Base-by-base conservation (phyloP, 2,329 filamentous ascomycete genomes). In the Beauveria pseudobassiana region DNA sequence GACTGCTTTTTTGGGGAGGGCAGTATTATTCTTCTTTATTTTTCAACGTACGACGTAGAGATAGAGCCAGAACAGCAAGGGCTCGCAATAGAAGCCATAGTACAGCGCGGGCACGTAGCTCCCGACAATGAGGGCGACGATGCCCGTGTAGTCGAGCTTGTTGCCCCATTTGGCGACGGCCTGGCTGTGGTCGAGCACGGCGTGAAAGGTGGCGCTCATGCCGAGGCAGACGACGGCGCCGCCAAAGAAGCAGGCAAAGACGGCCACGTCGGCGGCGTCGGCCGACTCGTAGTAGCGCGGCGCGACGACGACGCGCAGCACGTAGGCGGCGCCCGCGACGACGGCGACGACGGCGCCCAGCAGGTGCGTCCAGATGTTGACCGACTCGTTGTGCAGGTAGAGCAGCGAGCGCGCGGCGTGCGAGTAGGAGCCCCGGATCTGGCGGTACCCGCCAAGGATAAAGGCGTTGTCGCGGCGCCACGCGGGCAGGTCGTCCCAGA, bases 91-190 rank as follows among this genome's bases (percentile, higher is more conserved):
- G 72, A 96, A 91, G 3, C 88, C 92, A 73, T 96, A 96, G 74
- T 91, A 95, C 63, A 99, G 75, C 55, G 90, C 89, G 2, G 95
- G 93, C 51, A 98, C 85, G 71, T 93, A 96, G 72, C 89, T 93
- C 7, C 95, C 95, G 67, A 93, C 90, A 63, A 98, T 98, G 67
- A 99, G 78, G 54, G 87, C 85, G 34, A 98, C 90, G 67, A 99
- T 99, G 7, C 95, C 95, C 5, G 93, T 85, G 72, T 99, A 98
- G 72, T 99, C 95, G 62, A 98, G 78, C 73, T 96, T 91, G 73
- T 98, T 98, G 12, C 93, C 93, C 79, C 91, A 90, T 64, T 84
- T 87, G 2, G 89, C 87, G 16, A 97, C 90, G 1, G 76, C 75
- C 43, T 86, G 84, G 20, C 90, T 95, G 74, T 99, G 95, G 67